Evolutionary conservation across 345 rosid genomes (phyloP).

Genomic region (Excoecaria cochinchinensis): DNA sequence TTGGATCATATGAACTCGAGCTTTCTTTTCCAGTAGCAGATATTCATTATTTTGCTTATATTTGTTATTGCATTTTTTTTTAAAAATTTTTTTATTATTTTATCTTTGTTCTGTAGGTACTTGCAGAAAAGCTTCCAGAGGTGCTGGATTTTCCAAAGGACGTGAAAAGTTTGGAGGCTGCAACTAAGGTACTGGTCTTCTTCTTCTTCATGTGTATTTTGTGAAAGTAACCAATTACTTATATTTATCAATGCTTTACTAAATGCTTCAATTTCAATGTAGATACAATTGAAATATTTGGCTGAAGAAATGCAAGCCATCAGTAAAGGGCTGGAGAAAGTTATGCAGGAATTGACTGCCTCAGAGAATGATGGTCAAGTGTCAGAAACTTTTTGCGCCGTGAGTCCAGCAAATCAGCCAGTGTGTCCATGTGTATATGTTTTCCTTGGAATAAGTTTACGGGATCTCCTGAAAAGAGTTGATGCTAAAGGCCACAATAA

Average conservation of each 20-base stretch:
- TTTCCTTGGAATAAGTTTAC: conserved; percentile 2
- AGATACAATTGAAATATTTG: conserved; percentile 35
- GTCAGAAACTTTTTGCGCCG: conserved; percentile 26
- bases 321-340: conserved; percentile 35
- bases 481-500: conserved; percentile 2
- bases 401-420: conserved; percentile 6
- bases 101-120: conserved; percentile 11
- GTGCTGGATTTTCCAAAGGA: conserved; percentile 30
- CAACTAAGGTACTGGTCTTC: conserved; percentile 25
- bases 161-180: conserved; percentile 31
- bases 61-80: conserved; percentile 1
- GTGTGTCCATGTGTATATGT: conserved; percentile 9
- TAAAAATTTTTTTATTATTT: no score
- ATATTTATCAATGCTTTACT: background rate
- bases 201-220: background rate
- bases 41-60: background rate
- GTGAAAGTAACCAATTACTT: background rate
- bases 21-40: background rate
- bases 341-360: conserved; percentile 33
- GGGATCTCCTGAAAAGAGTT: background rate
- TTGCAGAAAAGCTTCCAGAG: conserved; percentile 33
- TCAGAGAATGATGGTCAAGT: conserved; percentile 32
- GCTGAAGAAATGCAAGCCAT: conserved; percentile 43
- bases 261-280: background rate
- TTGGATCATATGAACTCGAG: background rate